Evolutionary conservation across 495 filamentous ascomycete genomes (phyloP).

Genomic region (Penicillium tannophilum): DNA sequence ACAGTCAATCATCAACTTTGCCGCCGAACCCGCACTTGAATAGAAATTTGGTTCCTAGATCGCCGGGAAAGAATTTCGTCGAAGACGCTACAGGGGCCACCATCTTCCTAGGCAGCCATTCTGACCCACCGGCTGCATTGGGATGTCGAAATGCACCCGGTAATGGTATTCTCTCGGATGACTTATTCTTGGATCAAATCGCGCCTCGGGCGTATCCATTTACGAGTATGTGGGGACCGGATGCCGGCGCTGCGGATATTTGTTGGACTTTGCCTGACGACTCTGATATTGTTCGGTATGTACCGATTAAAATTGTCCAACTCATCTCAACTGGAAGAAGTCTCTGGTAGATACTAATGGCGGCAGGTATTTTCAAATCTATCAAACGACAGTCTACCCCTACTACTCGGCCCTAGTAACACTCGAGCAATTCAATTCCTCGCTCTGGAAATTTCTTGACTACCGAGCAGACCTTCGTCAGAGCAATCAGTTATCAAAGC

Average conservation of each 20-base stretch:
- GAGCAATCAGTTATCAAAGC: neutral
- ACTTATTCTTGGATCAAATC: slow-evolving; percentile 24
- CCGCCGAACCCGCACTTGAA: neutral
- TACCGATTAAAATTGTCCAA: neutral
- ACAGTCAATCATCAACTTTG: neutral
- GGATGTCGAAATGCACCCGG: slow-evolving; percentile 20
- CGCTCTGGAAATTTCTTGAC: slow-evolving; percentile 27
- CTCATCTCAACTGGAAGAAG: no score
- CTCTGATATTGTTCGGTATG: slow-evolving; percentile 27
- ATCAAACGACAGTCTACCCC: slow-evolving; percentile 22
- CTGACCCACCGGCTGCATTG: slow-evolving; percentile 21
- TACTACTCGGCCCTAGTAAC: slow-evolving; percentile 29
- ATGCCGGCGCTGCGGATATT: slow-evolving; percentile 18
- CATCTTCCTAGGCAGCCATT: slow-evolving; percentile 28
- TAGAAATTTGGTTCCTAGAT: slow-evolving; percentile 1
- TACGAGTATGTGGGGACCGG: slow-evolving; percentile 28
- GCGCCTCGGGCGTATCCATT: slow-evolving; percentile 30
- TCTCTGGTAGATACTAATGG: no score
- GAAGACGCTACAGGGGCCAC: slow-evolving; percentile 32
- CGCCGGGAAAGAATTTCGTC: slow-evolving; percentile 23
- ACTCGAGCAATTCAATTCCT: slow-evolving; percentile 18
- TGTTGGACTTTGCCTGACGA: slow-evolving; percentile 31
- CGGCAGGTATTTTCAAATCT: slow-evolving; percentile 30
- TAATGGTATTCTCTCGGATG: slow-evolving; percentile 5
- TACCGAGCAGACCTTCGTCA: slow-evolving; percentile 1